Base-by-base conservation (phyloP, 768 basidiomycete genomes). In the Galerina sulciceps region DNA sequence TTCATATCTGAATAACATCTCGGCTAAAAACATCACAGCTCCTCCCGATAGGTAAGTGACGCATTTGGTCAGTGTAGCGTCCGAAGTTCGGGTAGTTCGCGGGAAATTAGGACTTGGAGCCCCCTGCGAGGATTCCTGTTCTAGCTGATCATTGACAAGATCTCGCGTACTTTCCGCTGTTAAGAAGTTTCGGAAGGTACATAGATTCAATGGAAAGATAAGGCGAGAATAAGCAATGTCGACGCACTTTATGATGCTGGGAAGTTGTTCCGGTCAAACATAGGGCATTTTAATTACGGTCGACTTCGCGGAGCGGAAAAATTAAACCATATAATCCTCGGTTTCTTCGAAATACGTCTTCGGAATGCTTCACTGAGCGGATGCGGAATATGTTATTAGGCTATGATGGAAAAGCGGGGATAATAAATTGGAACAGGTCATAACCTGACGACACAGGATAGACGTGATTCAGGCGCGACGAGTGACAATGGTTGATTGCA, bases 131-230 rank as follows among this genome's bases (percentile, higher is more conserved):
- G 48, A 55, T 45, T 14, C 59, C 43, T 23, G 15, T 57, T 61
- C 40, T 40, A 40, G 52, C 15, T 42, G 35, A 35, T 43, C 47
- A 23, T 22, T 41, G 51, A 50, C 46, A 52, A 58, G 44, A 51
- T 53, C 26, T 48, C 23, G 42, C 26, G 17, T 37, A 14, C 18
- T 38, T 49, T 54, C 18, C 46, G 36, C 20, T 41, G 22, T 58
- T 38, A 14, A 37, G 56, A 40, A 54, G 41, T 14, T 23, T 37
- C 61, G 55, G 55, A 57, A 51, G 41, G 51, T 18, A 45, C 41
- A 50, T 46, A 43, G 26, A 42, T 43, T 56, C 52, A 62, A 58
- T 49, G 47, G 44, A 45, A 42, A 44, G 61, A 62, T 62, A 62
- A 51, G 41, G 23, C 42, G 20, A 26, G 46, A 48, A 26, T 45